These are phyloP conservation scores for Aspergillus quadricinctus DNA, from an alignment of 2,329 filamentous ascomycete species.

Conservation along the genomic window DNA sequence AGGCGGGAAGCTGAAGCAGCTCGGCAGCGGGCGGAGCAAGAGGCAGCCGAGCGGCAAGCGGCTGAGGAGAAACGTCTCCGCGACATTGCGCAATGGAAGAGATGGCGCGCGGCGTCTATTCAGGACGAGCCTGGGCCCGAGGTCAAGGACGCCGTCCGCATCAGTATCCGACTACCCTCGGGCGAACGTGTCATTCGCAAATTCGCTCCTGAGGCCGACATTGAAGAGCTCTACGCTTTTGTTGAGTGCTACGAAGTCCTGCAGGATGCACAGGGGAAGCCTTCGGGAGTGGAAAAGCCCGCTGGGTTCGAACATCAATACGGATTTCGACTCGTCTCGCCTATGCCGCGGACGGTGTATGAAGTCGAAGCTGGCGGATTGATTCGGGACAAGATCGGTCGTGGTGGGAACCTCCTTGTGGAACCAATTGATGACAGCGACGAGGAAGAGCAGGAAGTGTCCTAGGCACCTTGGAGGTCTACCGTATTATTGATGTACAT, in stretches of 20 bases:
- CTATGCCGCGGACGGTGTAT: constrained; percentile 79
- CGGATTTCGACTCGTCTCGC: constrained; percentile 76
- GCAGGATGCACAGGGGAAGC: constrained; percentile 31
- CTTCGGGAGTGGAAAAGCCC: constrained; percentile 49
- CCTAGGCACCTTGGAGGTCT: neutral
- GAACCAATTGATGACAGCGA: constrained; percentile 61
- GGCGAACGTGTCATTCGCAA: constrained; percentile 72
- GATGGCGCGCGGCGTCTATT: constrained; percentile 70
- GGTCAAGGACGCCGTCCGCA: constrained; percentile 67
- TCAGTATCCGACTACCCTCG: constrained; percentile 58
- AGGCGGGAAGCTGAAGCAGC: constrained; percentile 70
- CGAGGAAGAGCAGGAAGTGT: constrained; percentile 35
- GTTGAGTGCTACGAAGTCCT: constrained; percentile 82
- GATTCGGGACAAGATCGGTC: constrained; percentile 69
- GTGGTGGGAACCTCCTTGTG: constrained; percentile 84
- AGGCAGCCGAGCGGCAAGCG: constrained; percentile 60
- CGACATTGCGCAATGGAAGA: constrained; percentile 67
- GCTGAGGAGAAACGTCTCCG: constrained; percentile 54
- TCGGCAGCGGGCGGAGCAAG: constrained; percentile 58
- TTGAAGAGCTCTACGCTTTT: constrained; percentile 93
- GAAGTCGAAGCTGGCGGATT: constrained; percentile 62
- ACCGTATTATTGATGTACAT: neutral
- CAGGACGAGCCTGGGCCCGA: constrained; percentile 62
- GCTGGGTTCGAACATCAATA: constrained; percentile 74
- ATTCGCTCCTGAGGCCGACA: constrained; percentile 63